phyloP scores from a whole-genome alignment of 2,329 filamentous ascomycete genomes.

The Cytospora paraplurivora region DNA sequence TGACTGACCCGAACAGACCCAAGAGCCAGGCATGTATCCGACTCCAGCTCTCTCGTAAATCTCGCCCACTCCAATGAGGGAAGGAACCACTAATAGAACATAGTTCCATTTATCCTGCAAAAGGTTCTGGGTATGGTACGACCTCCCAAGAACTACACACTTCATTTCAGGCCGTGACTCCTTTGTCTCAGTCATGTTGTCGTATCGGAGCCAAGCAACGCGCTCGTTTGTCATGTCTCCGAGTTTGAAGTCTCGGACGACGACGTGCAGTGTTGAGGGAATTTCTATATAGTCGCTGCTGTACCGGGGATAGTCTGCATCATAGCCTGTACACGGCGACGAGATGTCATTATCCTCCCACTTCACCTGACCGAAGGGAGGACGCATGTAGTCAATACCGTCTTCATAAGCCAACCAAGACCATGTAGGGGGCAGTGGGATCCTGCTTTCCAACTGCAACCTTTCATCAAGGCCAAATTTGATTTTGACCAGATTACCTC shows the following conservation, averaged over 20 bases:
- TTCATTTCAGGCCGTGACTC: too few species aligned
- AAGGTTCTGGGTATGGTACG: too few species aligned
- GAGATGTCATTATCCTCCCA: conserved; percentile 5
- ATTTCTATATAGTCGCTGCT: too few species aligned
- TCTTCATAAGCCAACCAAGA: conserved; percentile 15
- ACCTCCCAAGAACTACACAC: too few species aligned
- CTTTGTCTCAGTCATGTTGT: too few species aligned
- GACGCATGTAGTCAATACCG: neutral
- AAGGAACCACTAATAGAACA: too few species aligned
- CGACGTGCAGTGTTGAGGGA: too few species aligned
- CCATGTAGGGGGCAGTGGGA: conserved; percentile 5
- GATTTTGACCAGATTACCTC: neutral
- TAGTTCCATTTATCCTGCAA: too few species aligned
- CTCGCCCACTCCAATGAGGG: too few species aligned
- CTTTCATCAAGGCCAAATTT: neutral
- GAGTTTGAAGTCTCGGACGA: neutral
- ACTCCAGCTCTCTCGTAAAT: conserved; percentile 12
- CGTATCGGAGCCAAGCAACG: too few species aligned
- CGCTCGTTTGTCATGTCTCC: too few species aligned
- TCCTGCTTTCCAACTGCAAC: neutral
- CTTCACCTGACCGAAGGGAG: conserved; percentile 1
- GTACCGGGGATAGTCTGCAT: too few species aligned
- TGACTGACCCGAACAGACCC: neutral
- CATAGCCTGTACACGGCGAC: neutral
- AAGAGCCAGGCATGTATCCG: neutral